These are phyloP conservation scores for Mycena amicta DNA, from an alignment of 768 basidiomycete genomes.

Conservation along the genomic window DNA sequence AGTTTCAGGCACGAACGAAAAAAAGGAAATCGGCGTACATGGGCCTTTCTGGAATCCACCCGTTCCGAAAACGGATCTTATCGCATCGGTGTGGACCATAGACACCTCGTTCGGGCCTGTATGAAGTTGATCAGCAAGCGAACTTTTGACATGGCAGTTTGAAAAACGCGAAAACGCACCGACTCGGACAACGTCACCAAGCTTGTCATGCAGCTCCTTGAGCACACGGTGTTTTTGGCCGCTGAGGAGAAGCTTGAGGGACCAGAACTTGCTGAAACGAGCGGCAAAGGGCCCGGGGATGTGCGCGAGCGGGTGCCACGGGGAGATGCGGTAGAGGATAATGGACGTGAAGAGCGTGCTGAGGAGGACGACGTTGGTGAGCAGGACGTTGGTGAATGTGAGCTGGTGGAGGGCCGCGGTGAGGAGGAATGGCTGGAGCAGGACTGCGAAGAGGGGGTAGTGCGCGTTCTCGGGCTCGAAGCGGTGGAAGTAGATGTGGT, in stretches of 20 bases:
- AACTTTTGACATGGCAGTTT: neutral
- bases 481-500: neutral
- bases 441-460: neutral
- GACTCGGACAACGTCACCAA: conserved; percentile 58
- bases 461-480: conserved; percentile 1
- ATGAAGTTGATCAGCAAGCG: neutral
- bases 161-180: conserved; percentile 36
- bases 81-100: conserved; percentile 12
- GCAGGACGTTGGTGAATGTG: neutral
- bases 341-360: conserved; percentile 33
- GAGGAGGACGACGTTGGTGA: conserved; percentile 26
- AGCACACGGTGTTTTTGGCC: conserved; percentile 51
- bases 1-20: neutral
- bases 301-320: conserved; percentile 52
- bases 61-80: conserved; percentile 6
- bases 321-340: conserved; percentile 49
- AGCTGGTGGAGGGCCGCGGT: neutral
- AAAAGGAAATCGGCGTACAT: neutral
- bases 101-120: conserved; percentile 16
- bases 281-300: conserved; percentile 50
- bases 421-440: neutral
- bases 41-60: conserved; percentile 16
- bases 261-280: conserved; percentile 42
- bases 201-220: conserved; percentile 48
- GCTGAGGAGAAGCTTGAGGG: conserved; percentile 32